Conservation (phyloP, 106 monocot species). For the Phalaenopsis equestris region DNA sequence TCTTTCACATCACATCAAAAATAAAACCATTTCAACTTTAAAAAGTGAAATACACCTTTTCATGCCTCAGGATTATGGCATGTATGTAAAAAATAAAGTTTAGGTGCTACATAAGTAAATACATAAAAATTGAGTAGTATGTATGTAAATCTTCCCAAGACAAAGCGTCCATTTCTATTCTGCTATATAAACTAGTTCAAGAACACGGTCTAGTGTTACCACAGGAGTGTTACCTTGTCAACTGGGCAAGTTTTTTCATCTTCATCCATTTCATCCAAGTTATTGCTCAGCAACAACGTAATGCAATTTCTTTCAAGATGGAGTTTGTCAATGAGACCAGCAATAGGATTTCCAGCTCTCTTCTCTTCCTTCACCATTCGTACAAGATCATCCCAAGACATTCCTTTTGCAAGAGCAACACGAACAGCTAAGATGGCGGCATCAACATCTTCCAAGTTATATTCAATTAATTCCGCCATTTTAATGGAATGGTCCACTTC, state of each 20-base stretch:
- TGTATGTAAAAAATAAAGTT: too few species aligned
- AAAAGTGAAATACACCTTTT: too few species aligned
- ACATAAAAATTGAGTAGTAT: too few species aligned
- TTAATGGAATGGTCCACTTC: constrained; percentile 74
- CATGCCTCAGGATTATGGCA: too few species aligned
- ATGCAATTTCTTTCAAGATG: constrained; percentile 90
- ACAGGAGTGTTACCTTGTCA: constrained; percentile 56
- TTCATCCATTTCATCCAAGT: constrained; percentile 98
- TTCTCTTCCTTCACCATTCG: constrained; percentile 97
- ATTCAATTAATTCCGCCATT: constrained; percentile 94
- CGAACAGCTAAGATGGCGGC: constrained; percentile 97
- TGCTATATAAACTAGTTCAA: background rate
- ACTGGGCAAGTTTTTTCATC: constrained; percentile 85
- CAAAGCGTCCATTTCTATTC: background rate
- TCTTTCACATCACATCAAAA: too few species aligned
- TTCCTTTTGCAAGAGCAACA: constrained; percentile 94
- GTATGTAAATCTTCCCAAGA: background rate
- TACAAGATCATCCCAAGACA: constrained; percentile 85
- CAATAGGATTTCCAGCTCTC: constrained; percentile 89
- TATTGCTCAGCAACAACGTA: constrained; percentile 78
- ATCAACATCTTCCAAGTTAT: constrained; percentile 96
- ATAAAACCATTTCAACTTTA: too few species aligned
- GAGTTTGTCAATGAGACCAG: constrained; percentile 89
- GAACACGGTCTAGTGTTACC: background rate
- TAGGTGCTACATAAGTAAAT: too few species aligned